Conservation (phyloP, 495 filamentous ascomycete genomes). For the Achaetomiella virescens region DNA sequence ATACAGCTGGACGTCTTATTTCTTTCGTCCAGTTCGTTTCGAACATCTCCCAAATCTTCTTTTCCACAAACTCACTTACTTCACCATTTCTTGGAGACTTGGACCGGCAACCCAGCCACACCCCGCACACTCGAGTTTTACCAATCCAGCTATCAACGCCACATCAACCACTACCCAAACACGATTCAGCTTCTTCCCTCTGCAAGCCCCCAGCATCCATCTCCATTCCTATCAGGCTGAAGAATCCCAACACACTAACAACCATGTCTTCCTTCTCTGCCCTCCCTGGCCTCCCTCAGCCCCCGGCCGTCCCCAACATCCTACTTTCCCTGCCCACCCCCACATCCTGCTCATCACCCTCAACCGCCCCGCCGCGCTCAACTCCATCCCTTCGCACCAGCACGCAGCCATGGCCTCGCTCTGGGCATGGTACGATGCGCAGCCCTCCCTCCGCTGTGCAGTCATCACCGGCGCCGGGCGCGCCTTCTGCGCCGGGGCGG, state of each 20-base stretch:
- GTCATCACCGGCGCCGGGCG: constrained; percentile 49
- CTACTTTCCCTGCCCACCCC: constrained; percentile 50
- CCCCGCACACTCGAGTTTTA: no score
- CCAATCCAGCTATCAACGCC: no score
- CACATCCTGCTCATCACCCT: constrained; percentile 57
- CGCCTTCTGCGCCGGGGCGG: constrained; percentile 55
- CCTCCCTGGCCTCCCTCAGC: constrained; percentile 1
- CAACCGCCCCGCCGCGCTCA: constrained; percentile 53
- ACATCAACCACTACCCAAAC: no score
- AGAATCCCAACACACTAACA: no score
- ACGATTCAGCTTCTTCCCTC: no score
- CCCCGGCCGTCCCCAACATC: constrained; percentile 27
- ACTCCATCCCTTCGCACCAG: constrained; percentile 47
- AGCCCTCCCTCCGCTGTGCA: constrained; percentile 50
- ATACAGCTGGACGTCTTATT: background rate
- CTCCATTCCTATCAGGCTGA: no score
- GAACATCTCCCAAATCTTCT: no score
- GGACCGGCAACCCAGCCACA: no score
- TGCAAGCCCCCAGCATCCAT: no score
- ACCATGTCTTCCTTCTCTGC: background rate
- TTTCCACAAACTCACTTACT: no score
- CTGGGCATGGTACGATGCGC: constrained; percentile 53
- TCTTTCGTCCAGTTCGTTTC: no score
- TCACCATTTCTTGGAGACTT: no score
- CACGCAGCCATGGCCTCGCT: constrained; percentile 48